phyloP scores from a whole-genome alignment of 495 filamentous ascomycete species.

The Ramalina peruviana region DNA sequence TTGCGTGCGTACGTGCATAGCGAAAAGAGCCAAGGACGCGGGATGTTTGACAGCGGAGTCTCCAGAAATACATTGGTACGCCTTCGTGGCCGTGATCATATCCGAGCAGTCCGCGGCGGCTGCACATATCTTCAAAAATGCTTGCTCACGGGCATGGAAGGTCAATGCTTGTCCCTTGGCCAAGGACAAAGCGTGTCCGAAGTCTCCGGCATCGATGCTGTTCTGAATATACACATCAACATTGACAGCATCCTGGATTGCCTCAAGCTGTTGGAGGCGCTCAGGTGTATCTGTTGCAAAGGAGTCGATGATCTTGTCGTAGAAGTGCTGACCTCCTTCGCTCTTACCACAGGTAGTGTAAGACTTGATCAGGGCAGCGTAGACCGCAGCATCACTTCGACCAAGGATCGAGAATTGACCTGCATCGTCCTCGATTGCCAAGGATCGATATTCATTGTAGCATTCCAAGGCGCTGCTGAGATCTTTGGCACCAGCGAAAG shows the following conservation, averaged over 20 bases:
- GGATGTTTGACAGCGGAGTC: slow-evolving; percentile 36
- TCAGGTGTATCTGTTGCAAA: slow-evolving; percentile 44
- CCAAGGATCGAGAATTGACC: slow-evolving; percentile 56
- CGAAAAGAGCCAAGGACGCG: slow-evolving; percentile 71
- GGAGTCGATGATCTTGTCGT: slow-evolving; percentile 54
- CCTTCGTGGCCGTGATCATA: slow-evolving; percentile 50
- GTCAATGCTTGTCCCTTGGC: slow-evolving; percentile 38
- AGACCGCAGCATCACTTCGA: slow-evolving; percentile 69
- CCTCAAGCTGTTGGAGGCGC: slow-evolving; percentile 32
- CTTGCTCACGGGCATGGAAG: slow-evolving; percentile 33
- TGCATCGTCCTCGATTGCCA: slow-evolving; percentile 67
- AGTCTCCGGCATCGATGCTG: slow-evolving; percentile 46
- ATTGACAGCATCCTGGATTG: slow-evolving; percentile 57
- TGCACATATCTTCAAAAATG: slow-evolving; percentile 45
- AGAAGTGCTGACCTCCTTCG: slow-evolving; percentile 68
- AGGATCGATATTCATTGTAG: slow-evolving; percentile 81
- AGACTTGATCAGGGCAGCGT: slow-evolving; percentile 74
- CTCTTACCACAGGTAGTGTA: slow-evolving; percentile 68
- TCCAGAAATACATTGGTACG: slow-evolving; percentile 42
- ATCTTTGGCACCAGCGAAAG: slow-evolving; percentile 69
- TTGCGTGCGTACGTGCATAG: slow-evolving; percentile 66
- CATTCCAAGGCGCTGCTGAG: slow-evolving; percentile 82
- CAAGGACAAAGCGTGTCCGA: slow-evolving; percentile 52
- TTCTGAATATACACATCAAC: slow-evolving; percentile 61
- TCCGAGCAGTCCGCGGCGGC: slow-evolving; percentile 70